Base-by-base conservation (phyloP, 805 yeast genomes). In the Metschnikowia henanensis region DNA sequence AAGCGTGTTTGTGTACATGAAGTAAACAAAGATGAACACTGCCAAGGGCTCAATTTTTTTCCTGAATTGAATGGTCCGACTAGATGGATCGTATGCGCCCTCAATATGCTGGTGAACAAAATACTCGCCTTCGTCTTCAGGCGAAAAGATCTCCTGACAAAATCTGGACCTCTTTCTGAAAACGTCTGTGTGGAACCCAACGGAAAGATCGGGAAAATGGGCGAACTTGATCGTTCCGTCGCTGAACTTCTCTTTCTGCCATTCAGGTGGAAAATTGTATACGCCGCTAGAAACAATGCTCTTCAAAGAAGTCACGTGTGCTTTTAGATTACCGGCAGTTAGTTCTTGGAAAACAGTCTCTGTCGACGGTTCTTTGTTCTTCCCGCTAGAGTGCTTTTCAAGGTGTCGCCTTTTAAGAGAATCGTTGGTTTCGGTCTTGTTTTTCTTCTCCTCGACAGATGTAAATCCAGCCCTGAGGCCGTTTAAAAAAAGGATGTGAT, bases 1-100 rank as follows among this genome's bases (percentile, higher is more conserved):
- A 4, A 64, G 57, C 13, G 56, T 53, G 41, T 79, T 80, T 0
- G 83, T 76, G 53, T 82, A 83, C 0, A 79, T 42, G 42, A 69
- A 71, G 53, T 78, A 77, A 2, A 68, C 53, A 6, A 70, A 59
- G 7, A 70, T 54, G 5, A 78, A 48, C 7, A 77, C 54, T 2
- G 83, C 62, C 25, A 68, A 58, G 9, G 73, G 38, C 15, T 70
- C 52, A 32, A 66, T 38, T 4, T 53, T 43, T 2, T 53, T 46
- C 4, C 59, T 49, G 20, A 72, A 53, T 1, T 46, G 36, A 37
- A 66, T 54, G 0, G 43, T 35, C 2, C 38, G 39, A 2, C 35
- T 33, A 4, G 37, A 39, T 2, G 49, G 44, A 22, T 55, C 50
- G 39, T 58, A 64, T 19, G 33, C 41, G 1, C 68, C 71, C 36